A percentile compares a stretch with the other conserved stretches of the same genome.
Evolutionary conservation across 1,284 basidiomycete species (phyloP).

Genomic region (Heterobasidion occidentale): DNA sequence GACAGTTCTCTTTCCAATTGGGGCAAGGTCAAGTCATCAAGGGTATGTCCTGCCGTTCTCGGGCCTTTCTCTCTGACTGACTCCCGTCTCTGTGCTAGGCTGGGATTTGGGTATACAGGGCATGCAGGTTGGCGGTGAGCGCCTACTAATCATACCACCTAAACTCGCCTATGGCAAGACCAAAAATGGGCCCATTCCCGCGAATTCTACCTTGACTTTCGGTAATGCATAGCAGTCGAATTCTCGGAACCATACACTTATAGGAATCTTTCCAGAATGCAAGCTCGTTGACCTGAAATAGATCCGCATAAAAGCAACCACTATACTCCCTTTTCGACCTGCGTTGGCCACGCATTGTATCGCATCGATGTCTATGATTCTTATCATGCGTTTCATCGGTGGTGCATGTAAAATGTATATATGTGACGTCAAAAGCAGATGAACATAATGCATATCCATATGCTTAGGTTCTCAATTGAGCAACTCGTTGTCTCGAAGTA

Average conservation of each 20-base stretch:
- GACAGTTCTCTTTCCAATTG: slow-evolving; percentile 77
- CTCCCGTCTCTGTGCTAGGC: slow-evolving; percentile 29
- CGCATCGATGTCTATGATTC: not conserved
- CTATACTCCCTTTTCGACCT: not conserved
- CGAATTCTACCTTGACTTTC: slow-evolving; percentile 65
- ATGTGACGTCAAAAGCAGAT: too few species aligned
- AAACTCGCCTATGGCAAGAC: slow-evolving; percentile 64
- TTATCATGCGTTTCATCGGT: not conserved
- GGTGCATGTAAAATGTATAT: too few species aligned
- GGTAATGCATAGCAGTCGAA: slow-evolving; percentile 36
- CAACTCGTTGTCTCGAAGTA: too few species aligned
- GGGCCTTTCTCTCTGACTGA: slow-evolving; percentile 1
- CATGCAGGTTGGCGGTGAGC: slow-evolving; percentile 90
- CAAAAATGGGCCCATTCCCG: slow-evolving; percentile 45
- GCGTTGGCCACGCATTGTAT: not conserved
- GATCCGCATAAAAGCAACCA: slow-evolving; percentile 6
- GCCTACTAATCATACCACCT: slow-evolving; percentile 73
- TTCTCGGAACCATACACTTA: not conserved
- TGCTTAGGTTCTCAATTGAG: too few species aligned
- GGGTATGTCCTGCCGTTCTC: slow-evolving; percentile 8
- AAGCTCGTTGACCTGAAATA: slow-evolving; percentile 67
- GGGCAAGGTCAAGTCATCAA: slow-evolving; percentile 70
- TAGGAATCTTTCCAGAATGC: slow-evolving; percentile 41
- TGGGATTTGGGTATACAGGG: slow-evolving; percentile 92
- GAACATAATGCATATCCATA: too few species aligned